Percentiles rank a stretch among this genome's conserved stretches.
These are phyloP conservation scores for Taxillus chinensis DNA, from an alignment of 164 flowering plant genomes.

Conservation along the genomic window DNA sequence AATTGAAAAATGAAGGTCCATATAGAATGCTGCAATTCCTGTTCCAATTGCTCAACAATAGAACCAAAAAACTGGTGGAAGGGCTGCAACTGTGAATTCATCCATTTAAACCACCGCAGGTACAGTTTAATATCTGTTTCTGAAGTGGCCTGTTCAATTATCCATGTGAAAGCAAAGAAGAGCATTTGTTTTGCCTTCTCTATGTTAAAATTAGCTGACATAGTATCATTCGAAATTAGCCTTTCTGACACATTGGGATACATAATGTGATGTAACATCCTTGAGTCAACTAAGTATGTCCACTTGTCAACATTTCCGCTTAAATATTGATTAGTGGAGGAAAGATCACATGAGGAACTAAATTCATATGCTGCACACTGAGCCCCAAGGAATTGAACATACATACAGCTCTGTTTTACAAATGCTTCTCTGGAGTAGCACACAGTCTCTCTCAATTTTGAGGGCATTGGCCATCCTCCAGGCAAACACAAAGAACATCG, in stretches of 20 bases:
- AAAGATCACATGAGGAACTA: not conserved
- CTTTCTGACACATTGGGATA: conserved; percentile 24
- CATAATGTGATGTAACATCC: conserved; percentile 23
- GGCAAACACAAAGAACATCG: conserved; percentile 47
- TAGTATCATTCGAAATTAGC: not conserved
- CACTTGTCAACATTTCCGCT: conserved; percentile 1
- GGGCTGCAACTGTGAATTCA: conserved; percentile 33
- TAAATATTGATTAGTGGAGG: conserved; percentile 6
- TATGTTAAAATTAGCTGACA: conserved; percentile 15
- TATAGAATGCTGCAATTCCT: conserved; percentile 50
- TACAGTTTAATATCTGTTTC: conserved; percentile 53
- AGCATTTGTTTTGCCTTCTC: conserved; percentile 37
- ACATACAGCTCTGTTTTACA: conserved; percentile 60
- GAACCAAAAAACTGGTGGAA: conserved; percentile 31
- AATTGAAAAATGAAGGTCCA: conserved; percentile 38
- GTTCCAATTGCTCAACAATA: conserved; percentile 24
- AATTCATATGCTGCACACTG: conserved; percentile 38
- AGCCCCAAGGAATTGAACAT: conserved; percentile 63
- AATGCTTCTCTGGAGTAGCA: conserved; percentile 48
- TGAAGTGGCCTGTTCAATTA: conserved; percentile 59
- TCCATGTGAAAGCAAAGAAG: conserved; percentile 76
- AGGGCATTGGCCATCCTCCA: conserved; percentile 84
- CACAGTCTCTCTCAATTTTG: conserved; percentile 37
- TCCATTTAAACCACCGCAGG: conserved; percentile 52
- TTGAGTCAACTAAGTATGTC: conserved; percentile 19